Conservation (phyloP, 768 basidiomycete genomes). For the Cystobasidium onofrii region DNA sequence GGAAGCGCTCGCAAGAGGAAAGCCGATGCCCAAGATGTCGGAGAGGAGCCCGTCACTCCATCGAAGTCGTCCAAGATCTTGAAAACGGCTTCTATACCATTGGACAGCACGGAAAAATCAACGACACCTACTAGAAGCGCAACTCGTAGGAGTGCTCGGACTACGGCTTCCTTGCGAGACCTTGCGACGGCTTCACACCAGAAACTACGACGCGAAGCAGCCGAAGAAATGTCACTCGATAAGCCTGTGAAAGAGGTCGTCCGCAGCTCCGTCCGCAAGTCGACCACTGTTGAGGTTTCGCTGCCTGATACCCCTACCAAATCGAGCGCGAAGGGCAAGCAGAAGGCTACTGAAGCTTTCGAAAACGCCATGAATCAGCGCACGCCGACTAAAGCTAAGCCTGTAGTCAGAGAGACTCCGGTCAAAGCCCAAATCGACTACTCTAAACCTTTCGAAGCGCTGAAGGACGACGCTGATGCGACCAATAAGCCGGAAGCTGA, state of each 20-base stretch:
- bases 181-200: neutral
- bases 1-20: conserved; percentile 8
- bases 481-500: neutral
- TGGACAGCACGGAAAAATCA: neutral
- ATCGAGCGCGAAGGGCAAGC: neutral
- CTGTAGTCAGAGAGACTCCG: neutral
- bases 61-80: neutral
- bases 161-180: neutral
- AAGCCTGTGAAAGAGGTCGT: neutral
- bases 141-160: neutral
- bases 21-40: neutral
- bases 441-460: neutral
- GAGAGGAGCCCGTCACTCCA: neutral
- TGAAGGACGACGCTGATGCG: neutral
- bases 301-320: neutral
- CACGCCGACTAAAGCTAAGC: neutral
- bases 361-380: neutral
- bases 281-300: neutral
- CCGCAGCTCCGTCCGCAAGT: neutral
- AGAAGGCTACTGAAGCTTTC: neutral
- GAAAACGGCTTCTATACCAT: neutral
- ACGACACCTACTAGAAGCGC: neutral
- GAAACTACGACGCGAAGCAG: neutral
- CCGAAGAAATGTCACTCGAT: neutral
- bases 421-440: neutral